Evolutionary conservation across 257 asterid species (phyloP).

Genomic region (Fraxinus cuspidata): DNA sequence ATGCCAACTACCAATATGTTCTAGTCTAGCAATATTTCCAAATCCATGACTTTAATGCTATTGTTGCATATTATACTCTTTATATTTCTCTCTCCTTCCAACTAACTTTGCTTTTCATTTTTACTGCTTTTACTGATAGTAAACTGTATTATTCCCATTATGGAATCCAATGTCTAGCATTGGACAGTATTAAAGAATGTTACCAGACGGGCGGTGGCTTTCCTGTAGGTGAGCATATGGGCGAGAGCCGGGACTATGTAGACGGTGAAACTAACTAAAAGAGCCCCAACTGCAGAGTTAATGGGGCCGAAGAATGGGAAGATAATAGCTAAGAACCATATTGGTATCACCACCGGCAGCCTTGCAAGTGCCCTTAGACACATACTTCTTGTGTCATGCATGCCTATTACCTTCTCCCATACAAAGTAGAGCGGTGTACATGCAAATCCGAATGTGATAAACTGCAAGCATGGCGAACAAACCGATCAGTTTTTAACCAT

Average conservation of each 20-base stretch:
- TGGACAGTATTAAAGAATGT: background rate
- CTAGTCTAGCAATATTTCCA: too few relatives aligned
- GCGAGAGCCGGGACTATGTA: slow-evolving; percentile 87
- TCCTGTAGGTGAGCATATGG: slow-evolving; percentile 87
- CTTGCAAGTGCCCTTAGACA: slow-evolving; percentile 85
- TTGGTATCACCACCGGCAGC: slow-evolving; percentile 89
- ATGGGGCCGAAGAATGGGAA: slow-evolving; percentile 97
- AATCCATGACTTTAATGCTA: too few relatives aligned
- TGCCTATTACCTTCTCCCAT: slow-evolving; percentile 96
- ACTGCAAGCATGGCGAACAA: slow-evolving; percentile 36
- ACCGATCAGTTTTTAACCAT: background rate
- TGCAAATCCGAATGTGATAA: slow-evolving; percentile 91
- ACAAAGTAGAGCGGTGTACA: slow-evolving; percentile 93
- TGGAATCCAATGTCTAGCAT: background rate
- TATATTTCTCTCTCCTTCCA: slow-evolving; percentile 12
- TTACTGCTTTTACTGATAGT: background rate
- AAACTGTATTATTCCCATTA: background rate
- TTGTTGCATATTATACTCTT: too few relatives aligned
- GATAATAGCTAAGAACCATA: slow-evolving; percentile 93
- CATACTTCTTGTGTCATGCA: slow-evolving; percentile 86
- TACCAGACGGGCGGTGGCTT: slow-evolving; percentile 85
- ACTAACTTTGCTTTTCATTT: background rate
- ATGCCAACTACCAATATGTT: slow-evolving; percentile 40
- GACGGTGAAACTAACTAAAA: slow-evolving; percentile 90
- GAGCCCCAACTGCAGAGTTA: slow-evolving; percentile 93